phyloP scores from a whole-genome alignment of 2,329 filamentous ascomycete genomes.

The Sordariomycetes sp. region DNA sequence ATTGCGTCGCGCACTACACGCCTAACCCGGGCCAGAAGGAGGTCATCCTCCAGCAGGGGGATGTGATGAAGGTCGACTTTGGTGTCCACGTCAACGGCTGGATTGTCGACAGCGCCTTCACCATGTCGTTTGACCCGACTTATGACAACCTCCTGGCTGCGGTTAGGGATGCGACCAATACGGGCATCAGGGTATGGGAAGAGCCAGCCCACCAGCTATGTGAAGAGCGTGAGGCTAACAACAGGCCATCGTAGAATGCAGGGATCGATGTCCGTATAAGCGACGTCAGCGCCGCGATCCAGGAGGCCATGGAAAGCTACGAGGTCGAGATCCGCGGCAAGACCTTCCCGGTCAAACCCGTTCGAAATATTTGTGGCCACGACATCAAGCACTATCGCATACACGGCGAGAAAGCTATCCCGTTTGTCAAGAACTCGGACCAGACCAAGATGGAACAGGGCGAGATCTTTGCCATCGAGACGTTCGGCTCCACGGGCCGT shows the following conservation, averaged over 20 bases:
- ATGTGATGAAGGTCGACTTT: constrained; percentile 76
- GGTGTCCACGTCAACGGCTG: constrained; percentile 70
- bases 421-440: constrained; percentile 66
- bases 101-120: constrained; percentile 75
- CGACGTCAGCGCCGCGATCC: constrained; percentile 60
- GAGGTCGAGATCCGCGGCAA: constrained; percentile 60
- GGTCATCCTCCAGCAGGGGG: constrained; percentile 55
- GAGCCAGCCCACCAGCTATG: not conserved
- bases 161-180: constrained; percentile 69
- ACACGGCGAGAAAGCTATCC: constrained; percentile 70
- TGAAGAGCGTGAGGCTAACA: not conserved
- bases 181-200: constrained; percentile 53
- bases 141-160: constrained; percentile 66
- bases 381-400: constrained; percentile 68
- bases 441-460: constrained; percentile 81
- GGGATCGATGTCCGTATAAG: constrained; percentile 70
- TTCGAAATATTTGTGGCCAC: constrained; percentile 64
- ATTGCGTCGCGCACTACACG: constrained; percentile 78
- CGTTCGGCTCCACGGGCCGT: constrained; percentile 68
- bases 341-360: constrained; percentile 58
- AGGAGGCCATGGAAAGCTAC: constrained; percentile 70
- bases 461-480: constrained; percentile 74
- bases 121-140: constrained; percentile 60
- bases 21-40: constrained; percentile 75
- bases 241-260: constrained; percentile 36